Conservation (phyloP, 176 grass and related monocot species). For the Musa itinerans region DNA sequence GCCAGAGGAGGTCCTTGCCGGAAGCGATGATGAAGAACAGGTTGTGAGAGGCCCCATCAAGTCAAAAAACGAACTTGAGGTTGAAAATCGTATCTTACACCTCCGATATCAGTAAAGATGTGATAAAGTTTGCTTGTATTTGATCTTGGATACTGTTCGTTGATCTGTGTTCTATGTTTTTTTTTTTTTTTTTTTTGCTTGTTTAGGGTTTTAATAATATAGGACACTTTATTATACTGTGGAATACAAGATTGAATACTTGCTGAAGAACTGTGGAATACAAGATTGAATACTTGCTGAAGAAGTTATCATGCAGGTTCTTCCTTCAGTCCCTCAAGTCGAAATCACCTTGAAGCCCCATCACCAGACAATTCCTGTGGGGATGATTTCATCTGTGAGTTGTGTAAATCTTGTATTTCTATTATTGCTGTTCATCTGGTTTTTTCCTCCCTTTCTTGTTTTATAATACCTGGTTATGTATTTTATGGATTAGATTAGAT, state of each 20-base stretch:
- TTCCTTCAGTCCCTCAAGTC: conserved; percentile 66
- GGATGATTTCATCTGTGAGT: conserved; percentile 68
- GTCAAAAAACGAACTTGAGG: conserved; percentile 46
- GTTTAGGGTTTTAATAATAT: background rate
- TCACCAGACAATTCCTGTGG: conserved; percentile 70
- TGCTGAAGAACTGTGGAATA: conserved; percentile 2
- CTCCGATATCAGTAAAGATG: background rate
- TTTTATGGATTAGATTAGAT: no score
- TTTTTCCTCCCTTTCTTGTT: conserved; percentile 4
- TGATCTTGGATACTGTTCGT: background rate
- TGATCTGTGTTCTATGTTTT: no score
- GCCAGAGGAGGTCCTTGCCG: conserved; percentile 1
- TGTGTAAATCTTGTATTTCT: background rate
- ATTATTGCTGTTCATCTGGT: background rate
- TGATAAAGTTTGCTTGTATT: background rate
- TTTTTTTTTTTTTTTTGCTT: no score
- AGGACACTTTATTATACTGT: conserved; percentile 14
- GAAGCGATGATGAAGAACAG: conserved; percentile 33
- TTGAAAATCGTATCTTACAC: conserved; percentile 11
- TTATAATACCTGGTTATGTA: background rate
- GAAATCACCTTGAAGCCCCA: conserved; percentile 54
- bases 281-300: background rate
- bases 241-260: background rate
- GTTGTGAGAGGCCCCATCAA: conserved; percentile 32
- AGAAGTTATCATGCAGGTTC: conserved; percentile 30